Evolutionary conservation across 768 basidiomycete genomes (phyloP), one percentile per base, ranked within the genome.

Genomic region (Termitomyces sp.): DNA sequence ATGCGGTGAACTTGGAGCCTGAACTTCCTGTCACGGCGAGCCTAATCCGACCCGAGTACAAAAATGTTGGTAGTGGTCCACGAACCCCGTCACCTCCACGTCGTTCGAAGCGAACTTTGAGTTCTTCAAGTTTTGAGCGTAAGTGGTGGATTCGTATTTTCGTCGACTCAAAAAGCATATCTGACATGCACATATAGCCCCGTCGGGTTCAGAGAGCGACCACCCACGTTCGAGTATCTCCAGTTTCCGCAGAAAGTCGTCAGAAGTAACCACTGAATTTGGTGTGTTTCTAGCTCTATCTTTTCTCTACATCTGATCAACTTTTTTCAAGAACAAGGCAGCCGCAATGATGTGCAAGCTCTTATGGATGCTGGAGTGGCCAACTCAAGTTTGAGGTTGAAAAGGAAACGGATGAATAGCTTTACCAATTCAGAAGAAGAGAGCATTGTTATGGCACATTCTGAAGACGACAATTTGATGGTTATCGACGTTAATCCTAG

Each of bases 21-120:
- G 52, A 59, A 36, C 24, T 13, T 22, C 36, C 55, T 28, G n/a
- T 51, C 13, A 55, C 55, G 24, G 22, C 50, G 7, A 63, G 53
- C 44, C 39, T 58, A 12, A 16, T 62, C 13, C 60, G 16, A 32
- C 59, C 22, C 7, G 38, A 49, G 16, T 65, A 54, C 28, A 33
- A 15, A 13, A 42, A 60, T 42, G 35, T 15, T 12, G 35, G 45
- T 42, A 60, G 38, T 20, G 58, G 44, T 24, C 24, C 55, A 7
- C 56, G 42, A 36, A 60, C 63, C 0, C 63, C 58, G 20, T 57
- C 46, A 4, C 51, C 35, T 33, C 36, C 55, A 22, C 13, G 8
- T 24, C 7, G 24, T 16, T 5, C 12, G 4, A 28, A n/a, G 3
- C 55, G 16, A 42, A 44, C 9, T 22, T 9, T 35, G 7, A 13